Base-by-base conservation (phyloP, 2,329 filamentous ascomycete species). In the Hymenoscyphus occultus region DNA sequence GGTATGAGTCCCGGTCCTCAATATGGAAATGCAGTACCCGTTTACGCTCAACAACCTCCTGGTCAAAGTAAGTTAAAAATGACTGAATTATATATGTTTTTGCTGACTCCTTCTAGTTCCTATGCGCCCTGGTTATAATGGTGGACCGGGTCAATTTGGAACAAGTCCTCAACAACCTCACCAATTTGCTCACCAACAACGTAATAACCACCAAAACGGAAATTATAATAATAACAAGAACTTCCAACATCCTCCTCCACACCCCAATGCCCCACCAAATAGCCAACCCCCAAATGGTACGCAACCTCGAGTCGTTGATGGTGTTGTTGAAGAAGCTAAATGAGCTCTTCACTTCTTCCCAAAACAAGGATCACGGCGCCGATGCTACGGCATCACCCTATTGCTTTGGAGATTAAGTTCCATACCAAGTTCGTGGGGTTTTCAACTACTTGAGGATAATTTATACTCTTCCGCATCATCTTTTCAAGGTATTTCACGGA, bases 1-100 rank as follows among this genome's bases (percentile, higher is more conserved):
- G 88, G 83, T 62, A 84, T 89, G 77, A 89, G 89, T 74, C 91
- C 90, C 74, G 90, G 88, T 73, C 74, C 70, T 48, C 90, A 92
- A 61, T 76, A 73, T 64, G 71, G 71, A 13, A 70, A 69, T 19
- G 63, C 67, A 14, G 67, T 68, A 75, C 90, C 90, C 45, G 86
- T 87, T 62, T 93, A 90, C 77, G 81, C 83, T 65, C 85, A 86
- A 39, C 90, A 90, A 71, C 90, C 90, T 70, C 85, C 86, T 69
- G 87, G 84, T 71, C 89, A 90, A 77, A 90, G 90, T 91, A 87
- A 85, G 90, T 67, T 62, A 54, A n/a, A 14, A 45, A 42, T 14
- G 28, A 12, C 19, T 5, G 9, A 16, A 19, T 35, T 32, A 57
- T 61, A 62, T 64, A 64, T 63, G 65, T 5, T 12, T 7, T 67